Evolutionary conservation across 495 filamentous ascomycete genomes (phyloP).

Genomic region (Rostrohypoxylon terebratum): DNA sequence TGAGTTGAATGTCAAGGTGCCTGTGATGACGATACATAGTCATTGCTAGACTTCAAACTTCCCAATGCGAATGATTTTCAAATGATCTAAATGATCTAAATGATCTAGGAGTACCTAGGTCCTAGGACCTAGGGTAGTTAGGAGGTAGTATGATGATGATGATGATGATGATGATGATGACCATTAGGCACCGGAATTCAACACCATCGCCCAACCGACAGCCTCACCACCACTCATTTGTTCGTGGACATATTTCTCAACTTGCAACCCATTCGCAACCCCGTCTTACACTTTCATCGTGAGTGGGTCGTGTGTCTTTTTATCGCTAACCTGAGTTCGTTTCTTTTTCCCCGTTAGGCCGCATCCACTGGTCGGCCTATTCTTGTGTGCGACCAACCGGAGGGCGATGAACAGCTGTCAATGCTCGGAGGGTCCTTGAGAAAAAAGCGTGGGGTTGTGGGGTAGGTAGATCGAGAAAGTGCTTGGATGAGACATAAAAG

Average conservation of each 20-base stretch:
- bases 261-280: not conserved
- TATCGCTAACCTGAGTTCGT: not conserved
- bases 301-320: conserved; percentile 13
- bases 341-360: conserved; percentile 32
- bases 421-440: conserved; percentile 10
- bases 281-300: not conserved
- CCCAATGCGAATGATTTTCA: not conserved
- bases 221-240: not conserved
- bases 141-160: too few relatives aligned
- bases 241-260: not conserved
- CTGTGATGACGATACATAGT: too few relatives aligned
- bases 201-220: not conserved
- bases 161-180: too few relatives aligned
- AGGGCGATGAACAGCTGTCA: conserved; percentile 46
- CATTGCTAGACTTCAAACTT: too few relatives aligned
- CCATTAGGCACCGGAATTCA: not conserved
- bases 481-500: conserved; percentile 21
- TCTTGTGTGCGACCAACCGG: conserved; percentile 43
- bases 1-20: too few relatives aligned
- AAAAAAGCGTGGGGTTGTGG: conserved; percentile 48
- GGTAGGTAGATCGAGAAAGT: conserved; percentile 27
- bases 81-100: too few relatives aligned
- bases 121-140: too few relatives aligned
- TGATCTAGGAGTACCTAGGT: too few relatives aligned
- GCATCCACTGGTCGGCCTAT: conserved; percentile 38